phyloP scores from a whole-genome alignment of 331 rosid genomes.

The Pyracantha coccinea region DNA sequence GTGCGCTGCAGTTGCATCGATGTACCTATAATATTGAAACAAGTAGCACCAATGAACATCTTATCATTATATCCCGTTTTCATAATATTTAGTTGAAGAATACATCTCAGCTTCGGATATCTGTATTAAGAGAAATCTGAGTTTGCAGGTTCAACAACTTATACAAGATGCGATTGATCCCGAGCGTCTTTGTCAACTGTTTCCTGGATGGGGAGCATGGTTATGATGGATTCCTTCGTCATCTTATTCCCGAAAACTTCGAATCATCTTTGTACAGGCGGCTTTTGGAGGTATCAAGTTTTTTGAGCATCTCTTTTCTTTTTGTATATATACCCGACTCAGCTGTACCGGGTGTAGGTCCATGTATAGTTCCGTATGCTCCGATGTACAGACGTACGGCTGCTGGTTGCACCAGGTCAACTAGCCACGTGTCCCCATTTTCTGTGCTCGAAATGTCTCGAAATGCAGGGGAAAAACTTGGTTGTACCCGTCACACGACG shows the following conservation, averaged over 20 bases:
- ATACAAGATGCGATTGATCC: conserved; percentile 91
- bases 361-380: background rate
- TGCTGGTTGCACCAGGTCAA: background rate
- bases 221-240: conserved; percentile 25
- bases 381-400: background rate
- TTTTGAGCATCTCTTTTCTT: too few species aligned
- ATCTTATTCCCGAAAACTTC: background rate
- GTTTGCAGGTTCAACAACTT: conserved; percentile 76
- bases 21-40: background rate
- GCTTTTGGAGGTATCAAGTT: background rate
- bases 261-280: conserved; percentile 27
- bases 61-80: too few species aligned
- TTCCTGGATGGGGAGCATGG: conserved; percentile 98
- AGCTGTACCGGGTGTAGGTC: background rate
- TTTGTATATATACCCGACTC: background rate
- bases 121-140: background rate
- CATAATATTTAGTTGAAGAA: background rate
- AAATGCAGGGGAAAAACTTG: too few species aligned
- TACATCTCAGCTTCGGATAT: background rate
- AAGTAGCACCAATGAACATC: background rate
- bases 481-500: too few species aligned
- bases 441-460: too few species aligned
- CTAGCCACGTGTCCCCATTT: background rate
- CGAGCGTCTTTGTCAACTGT: conserved; percentile 78
- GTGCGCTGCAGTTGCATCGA: background rate